These are phyloP conservation scores for Exophiala phaeomuriformis DNA, from an alignment of 2,329 filamentous ascomycete genomes.

Conservation along the genomic window DNA sequence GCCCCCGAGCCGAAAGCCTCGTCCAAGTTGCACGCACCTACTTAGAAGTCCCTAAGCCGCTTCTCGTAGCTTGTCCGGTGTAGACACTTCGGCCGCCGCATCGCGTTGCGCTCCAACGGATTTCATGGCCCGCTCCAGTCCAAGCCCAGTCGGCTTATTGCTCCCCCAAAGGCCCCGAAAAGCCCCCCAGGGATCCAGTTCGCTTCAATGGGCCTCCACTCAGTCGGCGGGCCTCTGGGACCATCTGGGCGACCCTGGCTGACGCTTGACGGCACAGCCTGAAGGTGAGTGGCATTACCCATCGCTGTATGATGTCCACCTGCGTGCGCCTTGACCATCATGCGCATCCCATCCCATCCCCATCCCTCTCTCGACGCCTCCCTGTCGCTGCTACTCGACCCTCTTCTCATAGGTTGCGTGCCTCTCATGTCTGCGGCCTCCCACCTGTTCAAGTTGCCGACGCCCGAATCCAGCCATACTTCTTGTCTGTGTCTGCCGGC, in stretches of 20 bases:
- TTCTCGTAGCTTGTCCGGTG: background rate
- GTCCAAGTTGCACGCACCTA: background rate
- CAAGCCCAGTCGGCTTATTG: background rate
- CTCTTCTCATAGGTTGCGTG: conserved; percentile 18
- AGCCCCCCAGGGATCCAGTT: conserved; percentile 5
- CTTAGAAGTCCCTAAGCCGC: background rate
- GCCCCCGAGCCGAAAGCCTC: background rate
- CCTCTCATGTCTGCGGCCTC: conserved; percentile 16
- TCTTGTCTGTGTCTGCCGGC: conserved; percentile 12
- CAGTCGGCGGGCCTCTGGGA: conserved; percentile 10
- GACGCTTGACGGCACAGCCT: conserved; percentile 13
- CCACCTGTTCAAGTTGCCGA: conserved; percentile 8
- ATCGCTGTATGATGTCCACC: conserved; percentile 6
- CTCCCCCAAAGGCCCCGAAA: conserved; percentile 8
- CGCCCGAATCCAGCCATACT: conserved; percentile 2
- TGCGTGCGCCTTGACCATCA: conserved; percentile 13
- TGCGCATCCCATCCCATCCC: background rate
- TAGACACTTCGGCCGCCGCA: background rate
- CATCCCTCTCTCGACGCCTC: conserved; percentile 8
- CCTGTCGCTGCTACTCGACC: background rate
- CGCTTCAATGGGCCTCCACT: conserved; percentile 8
- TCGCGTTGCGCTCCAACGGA: background rate
- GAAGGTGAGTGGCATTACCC: conserved; percentile 1
- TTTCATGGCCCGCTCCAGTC: background rate
- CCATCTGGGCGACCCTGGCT: conserved; percentile 17